Base-by-base conservation (phyloP, 2,329 filamentous ascomycete genomes). In the Zasmidium citrigriseum region DNA sequence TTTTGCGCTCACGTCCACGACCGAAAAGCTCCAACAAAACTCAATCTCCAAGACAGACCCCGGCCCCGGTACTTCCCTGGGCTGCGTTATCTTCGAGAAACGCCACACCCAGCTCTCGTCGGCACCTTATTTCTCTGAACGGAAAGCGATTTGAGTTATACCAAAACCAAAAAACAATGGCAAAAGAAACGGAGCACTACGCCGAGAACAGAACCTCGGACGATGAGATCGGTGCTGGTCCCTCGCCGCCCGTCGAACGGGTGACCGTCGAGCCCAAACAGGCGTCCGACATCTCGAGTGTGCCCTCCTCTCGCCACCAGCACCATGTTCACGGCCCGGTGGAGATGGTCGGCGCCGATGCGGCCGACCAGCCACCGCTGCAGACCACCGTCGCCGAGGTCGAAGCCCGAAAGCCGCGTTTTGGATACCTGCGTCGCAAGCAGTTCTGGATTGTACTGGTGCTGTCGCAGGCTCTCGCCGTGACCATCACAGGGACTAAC, bases 401-500 rank as follows among this genome's bases (percentile, higher is more conserved):
- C 54, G 80, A 81, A 57, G 75, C 66, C 46, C 76, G 75, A 58
- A 77, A 78, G 64, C 74, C 78, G 3, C 81, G 78, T 64, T 83
- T 87, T 65, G 78, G 88, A 46, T 98, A 95, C 77, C 80, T 98
- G 63, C 83, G 82, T 67, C 96, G 93, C 11, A 82, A 82, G 70
- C 90, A 97, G 72, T 98, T 99, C 73, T 98, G 91, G 85, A 79
- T 91, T 66, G 86, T 96, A 46, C 80, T 98, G 67, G 60, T 86
- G 50, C 78, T 98, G 14, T 72, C 84, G 59, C 93, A 97, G 82
- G 75, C 92, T 53, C 86, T 96, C 46, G 87, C 93, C 3, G 85
- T 99, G 59, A 93, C 91, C 79, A 95, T 96, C 76, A 97, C 93
- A 1, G 87, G 86, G 25, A 97, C 93, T 52, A 96, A 96, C 80